phyloP scores from a whole-genome alignment of 1,139 yeast species.

The Suhomyces chickasaworum region DNA sequence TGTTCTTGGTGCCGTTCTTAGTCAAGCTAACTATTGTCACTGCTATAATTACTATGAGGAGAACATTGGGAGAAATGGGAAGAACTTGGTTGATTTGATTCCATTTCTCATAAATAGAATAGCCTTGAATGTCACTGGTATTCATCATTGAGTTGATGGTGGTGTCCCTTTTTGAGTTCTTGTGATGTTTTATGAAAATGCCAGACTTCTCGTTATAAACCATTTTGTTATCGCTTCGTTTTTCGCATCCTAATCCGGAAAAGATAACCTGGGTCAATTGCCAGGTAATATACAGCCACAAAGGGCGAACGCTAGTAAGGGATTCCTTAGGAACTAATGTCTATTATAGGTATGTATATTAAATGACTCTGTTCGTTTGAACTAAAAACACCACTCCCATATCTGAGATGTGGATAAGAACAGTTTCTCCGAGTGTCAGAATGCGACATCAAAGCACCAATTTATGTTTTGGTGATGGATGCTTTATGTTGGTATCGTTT shows the following conservation, averaged over 20 bases:
- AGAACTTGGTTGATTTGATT: constrained; percentile 2
- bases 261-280: constrained; percentile 14
- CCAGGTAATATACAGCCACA: not conserved
- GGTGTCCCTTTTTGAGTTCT: too few species aligned
- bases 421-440: too few species aligned
- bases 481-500: too few species aligned
- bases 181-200: too few species aligned
- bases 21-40: constrained; percentile 2
- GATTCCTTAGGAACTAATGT: not conserved
- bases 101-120: not conserved
- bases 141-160: not conserved
- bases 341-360: not conserved
- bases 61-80: constrained; percentile 7
- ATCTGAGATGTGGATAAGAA: too few species aligned
- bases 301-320: not conserved
- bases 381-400: not conserved
- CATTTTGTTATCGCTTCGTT: constrained; percentile 5
- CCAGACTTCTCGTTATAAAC: not conserved
- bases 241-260: constrained; percentile 18
- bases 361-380: not conserved
- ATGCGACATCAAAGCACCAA: not conserved
- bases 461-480: not conserved
- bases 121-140: not conserved
- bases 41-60: constrained; percentile 4
- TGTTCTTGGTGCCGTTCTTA: too few species aligned